Percentiles rank a stretch among this genome's conserved stretches.
Conservation (phyloP, 805 yeast species). For the Myxozyma melibiosi region DNA sequence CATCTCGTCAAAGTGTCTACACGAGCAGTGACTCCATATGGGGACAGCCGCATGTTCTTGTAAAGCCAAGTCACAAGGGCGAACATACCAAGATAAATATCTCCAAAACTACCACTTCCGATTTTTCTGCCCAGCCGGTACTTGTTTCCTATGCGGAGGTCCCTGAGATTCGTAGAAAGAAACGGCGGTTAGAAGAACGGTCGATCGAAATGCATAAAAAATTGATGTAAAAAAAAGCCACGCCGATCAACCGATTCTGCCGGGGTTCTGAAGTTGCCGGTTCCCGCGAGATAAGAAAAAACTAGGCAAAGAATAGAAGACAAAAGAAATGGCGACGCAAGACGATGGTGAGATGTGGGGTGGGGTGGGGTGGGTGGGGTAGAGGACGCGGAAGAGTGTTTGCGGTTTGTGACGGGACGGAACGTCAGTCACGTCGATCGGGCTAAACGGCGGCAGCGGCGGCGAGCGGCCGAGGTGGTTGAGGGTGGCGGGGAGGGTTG, state of each 20-base stretch:
- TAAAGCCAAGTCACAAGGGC: no score
- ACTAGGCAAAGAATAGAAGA: background rate
- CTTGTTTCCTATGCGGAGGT: constrained; percentile 89
- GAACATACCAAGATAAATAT: constrained; percentile 73
- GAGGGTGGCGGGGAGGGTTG: background rate
- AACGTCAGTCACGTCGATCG: no score
- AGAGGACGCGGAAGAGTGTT: no score
- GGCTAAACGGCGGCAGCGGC: no score
- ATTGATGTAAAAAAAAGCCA: background rate
- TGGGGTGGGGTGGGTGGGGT: no score
- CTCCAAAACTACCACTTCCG: constrained; percentile 97
- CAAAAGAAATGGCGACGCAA: background rate
- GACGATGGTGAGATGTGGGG: no score
- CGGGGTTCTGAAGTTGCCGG: background rate
- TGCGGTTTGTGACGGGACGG: no score
- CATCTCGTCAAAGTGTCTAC: no score
- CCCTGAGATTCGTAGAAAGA: constrained; percentile 43
- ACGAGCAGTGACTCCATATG: background rate
- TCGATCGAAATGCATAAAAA: background rate
- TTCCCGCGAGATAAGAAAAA: background rate
- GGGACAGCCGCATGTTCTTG: background rate
- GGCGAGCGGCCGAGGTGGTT: no score
- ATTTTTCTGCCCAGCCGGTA: constrained; percentile 92
- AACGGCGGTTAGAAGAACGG: background rate
- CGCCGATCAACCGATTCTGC: background rate